Conservation (phyloP, 768 basidiomycete genomes). For the Pulveroboletus ravenelii region DNA sequence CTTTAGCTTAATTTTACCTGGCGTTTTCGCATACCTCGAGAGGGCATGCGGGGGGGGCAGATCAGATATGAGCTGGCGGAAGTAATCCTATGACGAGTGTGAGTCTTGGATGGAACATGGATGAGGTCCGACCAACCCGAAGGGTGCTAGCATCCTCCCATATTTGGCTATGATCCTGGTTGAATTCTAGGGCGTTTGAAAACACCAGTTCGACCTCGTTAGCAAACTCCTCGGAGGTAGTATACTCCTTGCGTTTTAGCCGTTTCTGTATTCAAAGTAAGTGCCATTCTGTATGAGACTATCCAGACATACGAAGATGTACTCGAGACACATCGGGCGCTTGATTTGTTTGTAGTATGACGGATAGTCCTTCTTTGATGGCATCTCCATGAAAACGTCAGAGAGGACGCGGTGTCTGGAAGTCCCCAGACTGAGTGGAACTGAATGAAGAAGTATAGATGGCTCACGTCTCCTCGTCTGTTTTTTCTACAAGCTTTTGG, state of each 20-base stretch:
- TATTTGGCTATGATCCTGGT: constrained; percentile 77
- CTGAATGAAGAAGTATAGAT: neutral
- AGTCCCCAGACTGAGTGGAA: neutral
- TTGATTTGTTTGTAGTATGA: constrained; percentile 77
- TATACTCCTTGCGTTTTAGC: constrained; percentile 77
- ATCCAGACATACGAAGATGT: constrained; percentile 59
- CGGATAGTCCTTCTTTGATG: constrained; percentile 73
- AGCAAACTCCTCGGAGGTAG: constrained; percentile 62
- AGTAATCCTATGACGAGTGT: constrained; percentile 51
- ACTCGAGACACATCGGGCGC: constrained; percentile 72
- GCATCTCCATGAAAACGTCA: constrained; percentile 79
- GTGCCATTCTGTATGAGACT: neutral
- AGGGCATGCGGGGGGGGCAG: constrained; percentile 64
- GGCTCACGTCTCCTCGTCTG: constrained; percentile 59
- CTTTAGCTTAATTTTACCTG: constrained; percentile 70
- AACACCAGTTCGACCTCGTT: constrained; percentile 89
- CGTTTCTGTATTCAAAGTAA: constrained; percentile 52
- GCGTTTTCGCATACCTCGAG: constrained; percentile 53
- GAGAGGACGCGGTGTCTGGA: constrained; percentile 63
- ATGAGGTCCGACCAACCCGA: constrained; percentile 41
- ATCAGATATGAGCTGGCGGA: constrained; percentile 73
- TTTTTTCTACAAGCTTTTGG: constrained; percentile 68
- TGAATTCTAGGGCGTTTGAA: constrained; percentile 84
- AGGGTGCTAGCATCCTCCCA: constrained; percentile 74
- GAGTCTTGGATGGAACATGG: constrained; percentile 4